Base-by-base conservation (phyloP, 2,329 filamentous ascomycete genomes). In the Clathrospora elynae region DNA sequence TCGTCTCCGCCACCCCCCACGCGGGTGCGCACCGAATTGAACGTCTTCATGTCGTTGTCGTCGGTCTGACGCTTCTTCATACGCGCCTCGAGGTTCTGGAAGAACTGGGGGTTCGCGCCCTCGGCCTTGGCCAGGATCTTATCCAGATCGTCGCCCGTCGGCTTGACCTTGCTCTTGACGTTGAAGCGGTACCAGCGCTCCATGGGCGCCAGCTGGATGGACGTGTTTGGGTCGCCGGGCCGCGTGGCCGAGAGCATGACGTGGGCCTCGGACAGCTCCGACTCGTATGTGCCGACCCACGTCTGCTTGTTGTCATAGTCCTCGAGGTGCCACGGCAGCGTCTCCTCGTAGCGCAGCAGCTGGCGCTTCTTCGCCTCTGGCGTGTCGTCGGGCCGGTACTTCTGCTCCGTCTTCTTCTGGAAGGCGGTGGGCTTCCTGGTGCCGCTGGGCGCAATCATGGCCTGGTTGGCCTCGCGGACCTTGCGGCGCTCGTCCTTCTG, bases 161-260 rank as follows among this genome's bases (percentile, higher is more conserved):
- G 80, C 64, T 93, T 92, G 8, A 86, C 82, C 41, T 89, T 87
- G 53, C 72, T 65, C 66, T 92, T 92, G 29, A 85, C 79, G 3
- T 81, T 85, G 66, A 96, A 95, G 42, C 84, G 87, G 73, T 99
- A 99, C 85, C 88, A 96, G 64, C 96, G 96, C 71, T 99, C 92
- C 12, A 97, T 73, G 0, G 95, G 95, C 2, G 96, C 79, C 83
- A 97, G 88, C 45, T 85, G 84, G 66, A 95, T 93, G 22, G 51
- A 49, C 17, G 39, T 45, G 9, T 59, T 83, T 2, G 78, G 78
- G 7, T 83, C 55, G 19, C 41, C 79, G 24, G 84, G 80, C 22
- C 90, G 86, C 29, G 89, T 80, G 2, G 56, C 80, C 9, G 56
- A 54, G 39, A 95, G 86, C 53, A 95, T 86, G 35, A 90, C 88